A percentile compares a stretch with the other conserved stretches of the same genome.
These are phyloP conservation scores for Saposhnikovia divaricata DNA, from an alignment of 129 eudicot genomes.

Conservation along the genomic window DNA sequence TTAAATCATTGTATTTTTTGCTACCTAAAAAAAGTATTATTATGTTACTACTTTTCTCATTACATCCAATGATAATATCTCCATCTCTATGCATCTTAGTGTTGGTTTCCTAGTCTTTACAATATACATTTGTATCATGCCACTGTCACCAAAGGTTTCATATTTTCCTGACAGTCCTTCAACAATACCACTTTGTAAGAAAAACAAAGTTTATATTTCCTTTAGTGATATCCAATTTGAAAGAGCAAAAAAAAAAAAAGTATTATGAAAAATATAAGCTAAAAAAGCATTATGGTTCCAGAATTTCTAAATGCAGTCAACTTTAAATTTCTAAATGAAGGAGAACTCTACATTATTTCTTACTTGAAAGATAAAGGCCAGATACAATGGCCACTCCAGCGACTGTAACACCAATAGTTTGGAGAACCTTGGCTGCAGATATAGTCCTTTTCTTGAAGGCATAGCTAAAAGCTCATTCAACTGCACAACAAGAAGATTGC, in stretches of 20 bases:
- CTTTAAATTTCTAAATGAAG: not conserved
- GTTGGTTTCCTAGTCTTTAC: too few species aligned
- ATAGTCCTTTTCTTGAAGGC: slow-evolving; percentile 38
- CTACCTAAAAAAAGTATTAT: too few species aligned
- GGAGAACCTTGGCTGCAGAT: slow-evolving; percentile 43
- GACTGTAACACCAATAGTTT: slow-evolving; percentile 58
- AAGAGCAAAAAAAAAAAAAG: not conserved
- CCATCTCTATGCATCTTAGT: too few species aligned
- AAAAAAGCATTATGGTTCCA: not conserved
- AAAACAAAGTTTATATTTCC: not conserved
- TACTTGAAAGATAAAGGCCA: slow-evolving; percentile 66
- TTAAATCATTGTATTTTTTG: too few species aligned
- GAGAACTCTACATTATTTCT: slow-evolving; percentile 30
- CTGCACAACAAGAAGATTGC: slow-evolving; percentile 24
- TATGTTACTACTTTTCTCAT: too few species aligned
- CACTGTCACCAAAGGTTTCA: too few species aligned
- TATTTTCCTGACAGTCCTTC: too few species aligned
- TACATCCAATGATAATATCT: too few species aligned
- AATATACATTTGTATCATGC: too few species aligned
- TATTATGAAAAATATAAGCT: not conserved
- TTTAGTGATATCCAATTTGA: not conserved
- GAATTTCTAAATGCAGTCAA: not conserved
- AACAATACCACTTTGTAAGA: too few species aligned
- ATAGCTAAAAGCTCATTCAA: slow-evolving; percentile 47
- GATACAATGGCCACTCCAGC: slow-evolving; percentile 77